Conservation (phyloP, 768 basidiomycete genomes). For the Pseudohyphozyma bogoriensis region DNA sequence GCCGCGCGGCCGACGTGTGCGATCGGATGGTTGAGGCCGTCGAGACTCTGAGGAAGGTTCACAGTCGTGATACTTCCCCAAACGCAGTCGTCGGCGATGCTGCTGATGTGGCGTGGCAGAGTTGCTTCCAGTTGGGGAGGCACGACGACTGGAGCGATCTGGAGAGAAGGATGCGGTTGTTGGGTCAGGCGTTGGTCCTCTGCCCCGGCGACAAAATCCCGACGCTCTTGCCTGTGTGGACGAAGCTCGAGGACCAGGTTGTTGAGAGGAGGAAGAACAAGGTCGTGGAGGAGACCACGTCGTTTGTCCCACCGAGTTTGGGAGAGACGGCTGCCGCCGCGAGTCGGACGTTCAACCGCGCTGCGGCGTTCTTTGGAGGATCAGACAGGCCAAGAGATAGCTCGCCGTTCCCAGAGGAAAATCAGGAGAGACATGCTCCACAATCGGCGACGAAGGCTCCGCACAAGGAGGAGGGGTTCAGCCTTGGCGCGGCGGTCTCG, state of each 20-base stretch:
- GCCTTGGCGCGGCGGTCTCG: constrained; percentile 61
- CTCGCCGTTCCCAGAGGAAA: neutral
- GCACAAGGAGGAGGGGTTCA: constrained; percentile 41
- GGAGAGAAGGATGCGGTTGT: constrained; percentile 54
- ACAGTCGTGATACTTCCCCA: neutral
- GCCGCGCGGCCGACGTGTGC: constrained; percentile 59
- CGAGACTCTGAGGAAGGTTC: constrained; percentile 12
- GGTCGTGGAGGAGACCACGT: neutral
- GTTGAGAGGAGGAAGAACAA: neutral
- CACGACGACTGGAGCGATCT: constrained; percentile 65
- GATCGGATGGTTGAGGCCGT: constrained; percentile 55
- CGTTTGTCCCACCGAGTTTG: neutral
- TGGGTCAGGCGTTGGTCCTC: constrained; percentile 73
- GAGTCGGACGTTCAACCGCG: constrained; percentile 11
- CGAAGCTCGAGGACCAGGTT: constrained; percentile 57
- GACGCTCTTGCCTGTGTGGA: constrained; percentile 70
- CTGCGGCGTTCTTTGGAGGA: constrained; percentile 9
- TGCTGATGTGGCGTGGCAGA: constrained; percentile 77
- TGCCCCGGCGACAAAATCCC: constrained; percentile 72
- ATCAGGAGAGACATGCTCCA: constrained; percentile 12
- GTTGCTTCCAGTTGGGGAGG: constrained; percentile 71
- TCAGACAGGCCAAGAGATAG: neutral
- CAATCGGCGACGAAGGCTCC: constrained; percentile 41
- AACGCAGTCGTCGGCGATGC: constrained; percentile 39
- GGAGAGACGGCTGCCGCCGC: constrained; percentile 1